phyloP scores from a whole-genome alignment of 2,329 filamentous ascomycete species.

The Calonectria henricotiae region DNA sequence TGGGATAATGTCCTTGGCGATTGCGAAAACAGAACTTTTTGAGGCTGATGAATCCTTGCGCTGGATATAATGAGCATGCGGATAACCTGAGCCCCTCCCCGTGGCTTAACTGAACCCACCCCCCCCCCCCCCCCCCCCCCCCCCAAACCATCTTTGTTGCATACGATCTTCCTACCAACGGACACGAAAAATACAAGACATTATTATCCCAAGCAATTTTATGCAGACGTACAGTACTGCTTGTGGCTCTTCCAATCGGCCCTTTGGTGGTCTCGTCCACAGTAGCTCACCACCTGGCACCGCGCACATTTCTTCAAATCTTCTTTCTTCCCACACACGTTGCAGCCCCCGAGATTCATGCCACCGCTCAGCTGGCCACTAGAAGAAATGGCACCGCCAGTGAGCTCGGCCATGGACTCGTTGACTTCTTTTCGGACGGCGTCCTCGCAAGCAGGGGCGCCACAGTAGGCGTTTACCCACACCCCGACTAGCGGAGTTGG shows the following conservation, averaged over 20 bases:
- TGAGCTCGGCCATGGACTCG: slow-evolving; percentile 7
- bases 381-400: neutral
- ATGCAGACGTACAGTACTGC: neutral
- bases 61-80: no score
- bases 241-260: slow-evolving; percentile 14
- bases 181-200: no score
- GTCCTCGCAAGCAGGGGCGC: neutral
- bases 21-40: no score
- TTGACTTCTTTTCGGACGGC: neutral
- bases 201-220: no score
- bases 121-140: no score
- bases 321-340: slow-evolving; percentile 13
- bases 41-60: no score
- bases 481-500: slow-evolving; percentile 11
- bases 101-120: no score
- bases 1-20: no score
- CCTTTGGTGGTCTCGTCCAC: slow-evolving; percentile 16
- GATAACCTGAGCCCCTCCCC: no score
- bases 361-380: neutral
- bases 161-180: no score
- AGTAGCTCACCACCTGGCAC: slow-evolving; percentile 11
- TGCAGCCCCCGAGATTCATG: neutral
- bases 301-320: slow-evolving; percentile 8
- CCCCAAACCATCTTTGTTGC: no score
- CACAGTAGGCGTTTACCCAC: slow-evolving; percentile 19